These are phyloP conservation scores for Coccomyxa sp. DNA, from an alignment of 139 green algal species.

Conservation along the genomic window DNA sequence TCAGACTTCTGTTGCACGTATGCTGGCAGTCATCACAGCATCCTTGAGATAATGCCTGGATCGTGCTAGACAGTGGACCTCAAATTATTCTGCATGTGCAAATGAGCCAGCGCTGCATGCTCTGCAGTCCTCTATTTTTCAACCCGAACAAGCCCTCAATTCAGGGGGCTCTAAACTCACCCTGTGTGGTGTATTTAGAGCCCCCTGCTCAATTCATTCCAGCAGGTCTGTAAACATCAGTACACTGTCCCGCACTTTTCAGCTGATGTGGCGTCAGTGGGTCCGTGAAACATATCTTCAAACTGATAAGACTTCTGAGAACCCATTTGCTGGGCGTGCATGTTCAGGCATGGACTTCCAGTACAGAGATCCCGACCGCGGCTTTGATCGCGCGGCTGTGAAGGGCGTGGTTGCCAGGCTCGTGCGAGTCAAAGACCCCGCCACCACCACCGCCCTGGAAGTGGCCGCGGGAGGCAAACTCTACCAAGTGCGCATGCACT, in stretches of 20 bases:
- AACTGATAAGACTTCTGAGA: background rate
- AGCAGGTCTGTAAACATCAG: background rate
- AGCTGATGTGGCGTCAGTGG: too few relatives aligned
- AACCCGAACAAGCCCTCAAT: too few relatives aligned
- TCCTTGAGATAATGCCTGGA: too few relatives aligned
- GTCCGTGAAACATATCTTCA: background rate
- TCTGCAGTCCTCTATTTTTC: too few relatives aligned
- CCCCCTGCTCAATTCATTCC: too few relatives aligned
- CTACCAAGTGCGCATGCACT: constrained; percentile 66
- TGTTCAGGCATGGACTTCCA: constrained; percentile 56
- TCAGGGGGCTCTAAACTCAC: too few relatives aligned
- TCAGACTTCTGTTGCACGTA: too few relatives aligned
- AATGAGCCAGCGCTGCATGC: too few relatives aligned
- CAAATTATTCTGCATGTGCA: too few relatives aligned
- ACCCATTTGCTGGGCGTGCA: background rate
- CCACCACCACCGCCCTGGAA: constrained; percentile 80
- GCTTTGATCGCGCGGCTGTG: constrained; percentile 60
- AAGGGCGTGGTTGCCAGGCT: constrained; percentile 85
- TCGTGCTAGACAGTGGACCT: too few relatives aligned
- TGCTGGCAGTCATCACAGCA: too few relatives aligned
- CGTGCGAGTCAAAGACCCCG: constrained; percentile 68
- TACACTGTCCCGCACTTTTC: background rate
- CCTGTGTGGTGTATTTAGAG: too few relatives aligned
- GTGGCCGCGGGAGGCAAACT: constrained; percentile 92
- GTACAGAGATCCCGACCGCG: constrained; percentile 71